Percentiles rank a stretch among this genome's conserved stretches.
Evolutionary conservation across 176 grass and related monocot species (phyloP).

Genomic region (Panicum miliaceum): DNA sequence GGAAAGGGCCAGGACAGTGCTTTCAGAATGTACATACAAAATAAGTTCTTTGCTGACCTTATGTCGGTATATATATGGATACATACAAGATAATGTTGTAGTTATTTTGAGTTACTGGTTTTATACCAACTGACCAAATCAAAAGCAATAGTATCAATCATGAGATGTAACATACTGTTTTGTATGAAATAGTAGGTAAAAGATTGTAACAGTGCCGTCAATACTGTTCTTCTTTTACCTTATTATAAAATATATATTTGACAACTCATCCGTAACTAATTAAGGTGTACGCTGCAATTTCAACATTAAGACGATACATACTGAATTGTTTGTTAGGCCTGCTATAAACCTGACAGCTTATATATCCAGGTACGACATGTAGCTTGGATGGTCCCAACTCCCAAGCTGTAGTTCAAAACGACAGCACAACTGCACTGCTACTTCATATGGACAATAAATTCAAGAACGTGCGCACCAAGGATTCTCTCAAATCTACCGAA

Average conservation of each 20-base stretch:
- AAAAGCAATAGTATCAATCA: too few relatives aligned
- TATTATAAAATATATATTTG: too few relatives aligned
- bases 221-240: too few relatives aligned
- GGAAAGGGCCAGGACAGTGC: not conserved
- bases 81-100: not conserved
- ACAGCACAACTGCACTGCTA: not conserved
- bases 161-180: too few relatives aligned
- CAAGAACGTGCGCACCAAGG: not conserved
- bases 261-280: not conserved
- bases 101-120: not conserved
- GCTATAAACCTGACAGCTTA: not conserved
- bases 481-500: not conserved
- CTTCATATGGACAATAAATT: conserved; percentile 3
- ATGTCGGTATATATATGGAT: not conserved
- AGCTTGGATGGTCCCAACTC: not conserved
- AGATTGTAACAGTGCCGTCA: too few relatives aligned
- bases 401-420: not conserved
- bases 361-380: not conserved
- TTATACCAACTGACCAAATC: not conserved
- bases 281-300: not conserved
- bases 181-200: too few relatives aligned
- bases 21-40: not conserved
- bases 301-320: not conserved
- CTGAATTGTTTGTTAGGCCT: not conserved
- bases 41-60: not conserved